Percentiles rank a stretch among this genome's conserved stretches.
These are phyloP conservation scores for Colletotrichum sp. DNA, from an alignment of 2,329 filamentous ascomycete genomes.

Conservation along the genomic window DNA sequence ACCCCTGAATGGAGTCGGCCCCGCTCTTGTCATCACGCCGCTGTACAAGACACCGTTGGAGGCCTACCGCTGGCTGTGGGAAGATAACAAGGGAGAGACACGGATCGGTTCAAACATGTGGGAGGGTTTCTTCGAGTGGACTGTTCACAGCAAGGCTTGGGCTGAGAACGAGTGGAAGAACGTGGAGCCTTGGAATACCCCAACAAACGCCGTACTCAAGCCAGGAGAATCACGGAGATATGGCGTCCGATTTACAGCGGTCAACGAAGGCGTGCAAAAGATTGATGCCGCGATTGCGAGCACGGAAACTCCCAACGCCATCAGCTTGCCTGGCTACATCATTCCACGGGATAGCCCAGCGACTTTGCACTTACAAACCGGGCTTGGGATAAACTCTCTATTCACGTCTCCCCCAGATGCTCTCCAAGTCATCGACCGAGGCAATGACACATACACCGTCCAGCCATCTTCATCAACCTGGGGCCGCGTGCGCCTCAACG, in stretches of 20 bases:
- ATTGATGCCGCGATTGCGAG: conserved; percentile 51
- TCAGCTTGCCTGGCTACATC: conserved; percentile 60
- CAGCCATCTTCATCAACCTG: conserved; percentile 47
- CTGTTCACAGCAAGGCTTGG: conserved; percentile 57
- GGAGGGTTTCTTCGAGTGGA: conserved; percentile 67
- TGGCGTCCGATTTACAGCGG: conserved; percentile 57
- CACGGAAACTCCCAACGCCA: conserved; percentile 50
- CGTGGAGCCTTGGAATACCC: conserved; percentile 55
- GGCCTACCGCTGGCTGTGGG: conserved; percentile 57
- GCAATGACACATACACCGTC: conserved; percentile 38
- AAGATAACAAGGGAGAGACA: conserved; percentile 43
- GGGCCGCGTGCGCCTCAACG: conserved; percentile 52
- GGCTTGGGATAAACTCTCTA: conserved; percentile 42
- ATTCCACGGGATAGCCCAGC: conserved; percentile 51
- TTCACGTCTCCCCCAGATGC: conserved; percentile 39
- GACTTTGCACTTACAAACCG: conserved; percentile 47
- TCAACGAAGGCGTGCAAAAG: conserved; percentile 43
- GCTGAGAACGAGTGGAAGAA: conserved; percentile 60
- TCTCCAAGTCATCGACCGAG: conserved; percentile 33
- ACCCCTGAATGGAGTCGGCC: conserved; percentile 53
- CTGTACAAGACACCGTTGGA: conserved; percentile 50
- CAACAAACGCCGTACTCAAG: conserved; percentile 61
- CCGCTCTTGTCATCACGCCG: conserved; percentile 59
- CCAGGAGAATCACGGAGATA: conserved; percentile 50
- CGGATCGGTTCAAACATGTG: conserved; percentile 59